phyloP scores from a whole-genome alignment of 768 basidiomycete species.

The Floccularia luteovirens region DNA sequence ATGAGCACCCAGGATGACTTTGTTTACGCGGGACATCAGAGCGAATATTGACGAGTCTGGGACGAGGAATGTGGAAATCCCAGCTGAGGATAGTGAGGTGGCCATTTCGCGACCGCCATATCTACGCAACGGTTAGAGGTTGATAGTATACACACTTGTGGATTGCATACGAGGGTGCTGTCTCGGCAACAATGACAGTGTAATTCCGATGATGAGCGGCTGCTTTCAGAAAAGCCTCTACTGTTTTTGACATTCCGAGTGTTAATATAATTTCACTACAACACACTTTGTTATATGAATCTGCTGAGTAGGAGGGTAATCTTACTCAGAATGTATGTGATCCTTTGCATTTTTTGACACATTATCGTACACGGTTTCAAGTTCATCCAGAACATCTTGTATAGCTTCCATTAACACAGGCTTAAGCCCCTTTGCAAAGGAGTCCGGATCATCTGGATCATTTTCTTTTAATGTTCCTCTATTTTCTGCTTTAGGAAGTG shows the following conservation, averaged over 20 bases:
- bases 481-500: conserved; percentile 37
- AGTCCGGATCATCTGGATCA: conserved; percentile 70
- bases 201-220: conserved; percentile 88
- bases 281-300: conserved; percentile 1
- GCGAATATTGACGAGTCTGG: conserved; percentile 96
- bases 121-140: conserved; percentile 36
- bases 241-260: conserved; percentile 89
- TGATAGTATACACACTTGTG: conserved; percentile 13
- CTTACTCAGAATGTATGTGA: conserved; percentile 97
- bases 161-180: conserved; percentile 82
- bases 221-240: conserved; percentile 88
- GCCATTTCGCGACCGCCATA: conserved; percentile 87
- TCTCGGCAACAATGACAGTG: conserved; percentile 94
- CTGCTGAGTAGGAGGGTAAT: not conserved
- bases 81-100: conserved; percentile 64
- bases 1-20: conserved; percentile 92
- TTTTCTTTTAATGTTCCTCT: conserved; percentile 58
- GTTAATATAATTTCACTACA: conserved; percentile 77
- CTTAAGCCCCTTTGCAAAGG: conserved; percentile 72
- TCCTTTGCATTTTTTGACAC: conserved; percentile 92
- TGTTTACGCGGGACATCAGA: conserved; percentile 94
- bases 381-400: conserved; percentile 91
- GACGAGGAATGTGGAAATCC: conserved; percentile 93
- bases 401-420: conserved; percentile 96
- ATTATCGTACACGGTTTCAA: conserved; percentile 93